Evolutionary conservation across 345 rosid species (phyloP), one percentile per base, ranked within the genome.

Genomic region (Corchorus capsularis): DNA sequence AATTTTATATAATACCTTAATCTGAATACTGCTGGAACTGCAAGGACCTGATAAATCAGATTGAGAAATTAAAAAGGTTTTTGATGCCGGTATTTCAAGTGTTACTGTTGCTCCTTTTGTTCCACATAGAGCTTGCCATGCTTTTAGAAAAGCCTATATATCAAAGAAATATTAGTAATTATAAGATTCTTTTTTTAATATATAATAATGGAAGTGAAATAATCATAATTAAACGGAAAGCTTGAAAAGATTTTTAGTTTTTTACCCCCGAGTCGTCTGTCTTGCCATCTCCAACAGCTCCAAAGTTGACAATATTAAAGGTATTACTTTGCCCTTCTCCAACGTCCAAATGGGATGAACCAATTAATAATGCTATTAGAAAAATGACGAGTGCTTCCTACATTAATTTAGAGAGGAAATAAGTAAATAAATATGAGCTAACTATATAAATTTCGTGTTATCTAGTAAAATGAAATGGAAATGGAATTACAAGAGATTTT

Each of bases 111-210:
- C 81, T 69, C 46, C 76, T 2, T 1, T 20, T 16, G 66, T 57
- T 75, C 60, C 71, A 59, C 86, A 83, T 4, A 74, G 1, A 35
- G 47, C 71, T 65, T 35, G 49, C 88, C 88, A 81, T 11, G 85
- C 76, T 34, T 63, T 72, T 3, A 34, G 2, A 60, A 86, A 86
- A 1, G 88, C 88, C 88, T 39, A 6, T 82, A 55, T 82, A 55
- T 15, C 10, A 52, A 11, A 27, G 45, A 20, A 14, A 69, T 19
- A 0, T 19, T 5, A 3, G 2, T 13, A 7, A 0, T 14, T 22
- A 16, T 7, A 19, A 32, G 12, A 5, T 34, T 6, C 12, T 12
- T 9, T 3, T 63, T 32, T 35, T n/a, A n/a, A n/a, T n/a, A n/a
- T n/a, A n/a, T n/a, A 14, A 11, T 6, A 2, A 11, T 4, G 0